A percentile compares a stretch with the other conserved stretches of the same genome.
These are phyloP conservation scores for Epichloe uncinata DNA, from an alignment of 2,329 filamentous ascomycete species.

Conservation along the genomic window DNA sequence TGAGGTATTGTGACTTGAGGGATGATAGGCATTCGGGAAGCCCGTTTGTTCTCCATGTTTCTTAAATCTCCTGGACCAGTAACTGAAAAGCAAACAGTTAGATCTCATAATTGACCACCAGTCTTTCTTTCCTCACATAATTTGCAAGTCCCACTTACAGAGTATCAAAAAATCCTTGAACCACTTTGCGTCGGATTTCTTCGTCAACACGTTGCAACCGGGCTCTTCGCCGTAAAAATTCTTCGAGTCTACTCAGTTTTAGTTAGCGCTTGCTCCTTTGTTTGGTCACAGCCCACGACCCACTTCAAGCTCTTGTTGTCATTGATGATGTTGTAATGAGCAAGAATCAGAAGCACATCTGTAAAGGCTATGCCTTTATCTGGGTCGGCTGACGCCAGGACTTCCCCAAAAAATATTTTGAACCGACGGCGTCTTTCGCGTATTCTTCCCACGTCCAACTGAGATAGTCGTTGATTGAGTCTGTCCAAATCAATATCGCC, in stretches of 20 bases:
- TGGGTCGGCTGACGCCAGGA: constrained; percentile 82
- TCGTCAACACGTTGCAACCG: constrained; percentile 90
- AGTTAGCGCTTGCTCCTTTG: background rate
- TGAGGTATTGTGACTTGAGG: constrained; percentile 78
- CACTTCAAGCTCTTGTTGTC: constrained; percentile 89
- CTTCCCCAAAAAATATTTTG: constrained; percentile 95
- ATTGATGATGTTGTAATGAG: constrained; percentile 97
- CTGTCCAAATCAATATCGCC: constrained; percentile 58
- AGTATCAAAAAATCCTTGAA: constrained; percentile 92
- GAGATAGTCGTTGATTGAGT: constrained; percentile 58
- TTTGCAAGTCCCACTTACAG: constrained; percentile 35
- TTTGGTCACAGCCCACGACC: constrained; percentile 12
- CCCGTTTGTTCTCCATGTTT: constrained; percentile 60
- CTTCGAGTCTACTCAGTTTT: constrained; percentile 53
- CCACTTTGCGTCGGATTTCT: constrained; percentile 77
- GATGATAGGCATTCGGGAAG: constrained; percentile 61
- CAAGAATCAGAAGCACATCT: constrained; percentile 83
- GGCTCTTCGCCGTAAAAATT: constrained; percentile 82
- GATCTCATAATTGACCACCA: background rate
- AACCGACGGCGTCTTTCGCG: constrained; percentile 63
- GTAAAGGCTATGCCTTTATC: constrained; percentile 87
- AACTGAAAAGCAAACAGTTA: constrained; percentile 28
- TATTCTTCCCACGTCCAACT: constrained; percentile 64
- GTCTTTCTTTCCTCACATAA: background rate
- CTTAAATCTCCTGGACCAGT: constrained; percentile 76